A percentile compares a stretch with the other conserved stretches of the same genome.
These are phyloP conservation scores for Lepidium campestre DNA, from an alignment of 441 rosid genomes.

Conservation along the genomic window DNA sequence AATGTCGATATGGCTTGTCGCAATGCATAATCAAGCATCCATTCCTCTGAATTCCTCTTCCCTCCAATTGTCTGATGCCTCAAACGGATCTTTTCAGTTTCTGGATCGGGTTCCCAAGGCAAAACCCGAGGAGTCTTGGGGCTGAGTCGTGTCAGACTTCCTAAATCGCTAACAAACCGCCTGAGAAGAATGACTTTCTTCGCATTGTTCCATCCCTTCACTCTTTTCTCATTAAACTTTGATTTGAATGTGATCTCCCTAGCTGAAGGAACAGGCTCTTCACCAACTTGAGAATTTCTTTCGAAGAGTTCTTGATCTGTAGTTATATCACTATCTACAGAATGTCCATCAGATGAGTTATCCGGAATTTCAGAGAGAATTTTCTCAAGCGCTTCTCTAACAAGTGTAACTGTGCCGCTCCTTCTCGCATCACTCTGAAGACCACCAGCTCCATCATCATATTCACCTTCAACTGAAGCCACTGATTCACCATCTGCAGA, in stretches of 20 bases:
- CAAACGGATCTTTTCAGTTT: constrained; percentile 61
- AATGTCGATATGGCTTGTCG: constrained; percentile 70
- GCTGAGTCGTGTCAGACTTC: constrained; percentile 50
- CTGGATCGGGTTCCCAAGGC: constrained; percentile 47
- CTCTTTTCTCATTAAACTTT: constrained; percentile 36
- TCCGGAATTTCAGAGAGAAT: constrained; percentile 74
- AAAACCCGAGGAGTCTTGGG: constrained; percentile 47
- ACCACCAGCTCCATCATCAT: constrained; percentile 24
- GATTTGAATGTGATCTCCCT: constrained; percentile 17
- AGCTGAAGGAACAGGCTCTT: constrained; percentile 13
- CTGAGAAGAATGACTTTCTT: constrained; percentile 63
- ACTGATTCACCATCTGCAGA: constrained; percentile 2
- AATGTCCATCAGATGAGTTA: constrained; percentile 53
- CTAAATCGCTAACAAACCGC: constrained; percentile 80
- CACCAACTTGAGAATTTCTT: constrained; percentile 28
- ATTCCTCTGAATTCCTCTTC: constrained; percentile 72
- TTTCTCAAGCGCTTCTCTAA: constrained; percentile 74
- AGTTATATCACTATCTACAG: constrained; percentile 26
- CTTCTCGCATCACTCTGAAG: constrained; percentile 36
- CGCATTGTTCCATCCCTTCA: constrained; percentile 74
- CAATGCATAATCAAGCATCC: constrained; percentile 91
- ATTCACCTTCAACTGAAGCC: constrained; percentile 19
- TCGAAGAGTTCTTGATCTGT: constrained; percentile 37
- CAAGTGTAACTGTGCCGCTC: constrained; percentile 60
- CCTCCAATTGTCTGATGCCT: constrained; percentile 57